Base-by-base conservation (phyloP, 2,329 filamentous ascomycete species). In the Rhynchosporium secalis region DNA sequence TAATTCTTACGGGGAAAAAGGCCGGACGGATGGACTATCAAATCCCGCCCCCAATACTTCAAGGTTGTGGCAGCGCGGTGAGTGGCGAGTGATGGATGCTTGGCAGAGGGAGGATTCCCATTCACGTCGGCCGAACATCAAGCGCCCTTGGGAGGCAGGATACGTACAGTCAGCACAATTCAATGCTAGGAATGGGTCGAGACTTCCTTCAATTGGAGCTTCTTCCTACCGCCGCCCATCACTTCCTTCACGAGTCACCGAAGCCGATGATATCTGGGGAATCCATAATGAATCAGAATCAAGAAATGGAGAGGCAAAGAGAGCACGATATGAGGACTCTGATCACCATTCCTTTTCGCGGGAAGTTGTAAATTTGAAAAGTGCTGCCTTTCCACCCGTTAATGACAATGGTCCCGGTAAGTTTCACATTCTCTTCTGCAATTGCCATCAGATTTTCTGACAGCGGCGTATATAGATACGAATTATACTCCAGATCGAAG, bases 31-130 rank as follows among this genome's bases (percentile, higher is more conserved):
- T 66, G 66, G 65, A 52, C 54, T 62, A 60, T 54, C 65, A 49
- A 45, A 66, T 46, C 58, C 20, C 60, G 58, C 60, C 62, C 51
- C 65, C 61, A 68, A 60, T 64, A 68, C 67, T 59, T 64, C 68
- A 56, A 65, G 68, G 70, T 57, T 63, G 64, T 64, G 64, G 62
- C 48, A 68, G 67, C 62, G 67, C 64, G 56, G 51, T 41, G 33
- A 66, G 68, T 67, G 66, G 66, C 70, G 65, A 72, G 66, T 70
- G 65, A 72, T 72, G 71, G 71, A 72, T 67, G 71, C 66, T 69
- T 68, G 64, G 67, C 68, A 66, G 61, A 56, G 63, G 66, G 68
- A 72, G 47, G 62, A 66, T 57, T 68, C 70, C 64, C 71, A 69
- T 62, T 68, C 62, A 55, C 62, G 61, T 65, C 68, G 65, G 62